Percentiles rank a stretch among this genome's conserved stretches.
These are phyloP conservation scores for Aurifilum marmelostoma DNA, from an alignment of 2,329 filamentous ascomycete species.

Conservation along the genomic window DNA sequence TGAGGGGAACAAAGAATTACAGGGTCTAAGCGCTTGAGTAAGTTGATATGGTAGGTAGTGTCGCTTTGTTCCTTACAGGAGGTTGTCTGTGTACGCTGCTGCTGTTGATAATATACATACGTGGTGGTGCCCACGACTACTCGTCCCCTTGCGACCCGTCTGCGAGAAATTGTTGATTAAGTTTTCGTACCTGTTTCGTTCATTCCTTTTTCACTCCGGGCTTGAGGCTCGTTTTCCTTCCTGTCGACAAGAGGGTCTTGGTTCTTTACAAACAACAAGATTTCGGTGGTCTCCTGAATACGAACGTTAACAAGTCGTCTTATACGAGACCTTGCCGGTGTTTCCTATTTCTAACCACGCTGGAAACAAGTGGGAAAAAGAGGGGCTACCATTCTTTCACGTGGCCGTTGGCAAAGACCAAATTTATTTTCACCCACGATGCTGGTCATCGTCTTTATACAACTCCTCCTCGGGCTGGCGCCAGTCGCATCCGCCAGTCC, in stretches of 20 bases:
- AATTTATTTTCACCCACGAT: slow-evolving; percentile 17
- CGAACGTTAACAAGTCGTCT: not conserved
- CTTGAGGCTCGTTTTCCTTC: slow-evolving; percentile 23
- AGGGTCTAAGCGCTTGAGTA: not conserved
- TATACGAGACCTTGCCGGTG: not conserved
- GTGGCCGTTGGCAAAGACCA: not conserved
- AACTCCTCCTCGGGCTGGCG: slow-evolving; percentile 17
- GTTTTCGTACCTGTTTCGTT: slow-evolving; percentile 2
- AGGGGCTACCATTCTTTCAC: not conserved
- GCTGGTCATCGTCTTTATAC: slow-evolving; percentile 25
- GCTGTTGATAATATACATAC: slow-evolving; percentile 22
- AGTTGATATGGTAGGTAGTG: not conserved
- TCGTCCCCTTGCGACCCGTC: not conserved
- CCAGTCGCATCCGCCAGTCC: slow-evolving; percentile 22
- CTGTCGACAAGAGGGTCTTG: not conserved
- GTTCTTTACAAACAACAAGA: not conserved
- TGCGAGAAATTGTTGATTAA: not conserved
- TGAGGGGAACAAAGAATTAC: not conserved
- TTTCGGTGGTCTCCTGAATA: not conserved
- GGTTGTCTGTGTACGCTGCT: not conserved
- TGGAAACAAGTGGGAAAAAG: not conserved
- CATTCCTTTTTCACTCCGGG: slow-evolving; percentile 13
- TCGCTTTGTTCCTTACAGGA: not conserved
- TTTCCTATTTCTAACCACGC: not conserved
- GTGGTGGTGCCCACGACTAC: slow-evolving; percentile 10